Evolutionary conservation across 192 early-diverging fungal genomes (phyloP).

Genomic region (Backusella macrospora): DNA sequence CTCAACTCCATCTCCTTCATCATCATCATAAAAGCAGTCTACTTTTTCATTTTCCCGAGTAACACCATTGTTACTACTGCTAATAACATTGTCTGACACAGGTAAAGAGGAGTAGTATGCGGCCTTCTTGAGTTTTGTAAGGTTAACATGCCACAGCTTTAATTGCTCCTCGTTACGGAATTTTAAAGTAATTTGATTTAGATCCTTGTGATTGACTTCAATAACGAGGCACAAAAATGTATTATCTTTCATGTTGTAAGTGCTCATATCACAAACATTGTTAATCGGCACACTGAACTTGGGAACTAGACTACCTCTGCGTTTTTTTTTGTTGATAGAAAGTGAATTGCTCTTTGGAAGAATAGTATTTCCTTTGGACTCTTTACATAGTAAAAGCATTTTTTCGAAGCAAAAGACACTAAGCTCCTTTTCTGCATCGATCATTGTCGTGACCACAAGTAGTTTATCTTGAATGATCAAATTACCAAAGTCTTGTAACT

Average conservation of each 20-base stretch:
- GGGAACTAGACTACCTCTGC: constrained; percentile 60
- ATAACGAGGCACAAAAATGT: constrained; percentile 61
- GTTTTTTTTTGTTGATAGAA: constrained; percentile 45
- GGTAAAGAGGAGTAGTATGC: constrained; percentile 31
- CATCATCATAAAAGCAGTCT: constrained; percentile 23
- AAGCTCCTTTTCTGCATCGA: constrained; percentile 70
- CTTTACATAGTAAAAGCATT: constrained; percentile 92
- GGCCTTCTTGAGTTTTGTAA: constrained; percentile 66
- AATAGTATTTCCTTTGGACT: constrained; percentile 54
- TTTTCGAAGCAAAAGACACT: constrained; percentile 91
- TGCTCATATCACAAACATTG: neutral
- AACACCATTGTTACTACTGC: neutral
- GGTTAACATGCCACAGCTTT: constrained; percentile 76
- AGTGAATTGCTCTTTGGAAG: constrained; percentile 41
- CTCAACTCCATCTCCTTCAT: constrained; percentile 33
- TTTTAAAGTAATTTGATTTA: constrained; percentile 83
- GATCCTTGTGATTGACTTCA: constrained; percentile 65
- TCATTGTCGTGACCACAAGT: constrained; percentile 61
- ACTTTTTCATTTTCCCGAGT: neutral
- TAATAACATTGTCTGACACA: neutral
- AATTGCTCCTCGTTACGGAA: constrained; percentile 89
- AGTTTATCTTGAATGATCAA: constrained; percentile 65
- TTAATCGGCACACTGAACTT: constrained; percentile 50
- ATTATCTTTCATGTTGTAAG: neutral
- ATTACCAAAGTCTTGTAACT: constrained; percentile 81